Evolutionary conservation across 164 flowering plant species (phyloP).

Genomic region (Euptelea pleiosperma): DNA sequence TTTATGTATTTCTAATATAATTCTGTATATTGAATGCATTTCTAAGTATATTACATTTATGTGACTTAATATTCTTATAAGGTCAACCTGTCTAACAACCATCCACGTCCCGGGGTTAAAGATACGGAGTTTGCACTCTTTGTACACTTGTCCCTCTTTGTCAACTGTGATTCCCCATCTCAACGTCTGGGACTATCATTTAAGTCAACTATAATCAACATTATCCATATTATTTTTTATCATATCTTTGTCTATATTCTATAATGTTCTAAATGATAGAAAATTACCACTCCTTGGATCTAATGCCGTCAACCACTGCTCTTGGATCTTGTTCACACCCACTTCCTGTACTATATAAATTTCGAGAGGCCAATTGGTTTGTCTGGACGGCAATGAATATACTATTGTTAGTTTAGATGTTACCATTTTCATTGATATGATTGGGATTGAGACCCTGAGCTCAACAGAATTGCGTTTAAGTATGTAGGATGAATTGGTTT

Average conservation of each 20-base stretch:
- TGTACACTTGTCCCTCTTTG: not conserved
- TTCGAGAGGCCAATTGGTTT: not conserved
- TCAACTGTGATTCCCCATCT: not conserved
- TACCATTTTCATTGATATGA: not conserved
- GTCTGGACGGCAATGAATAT: not conserved
- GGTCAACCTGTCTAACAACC: too few relatives aligned
- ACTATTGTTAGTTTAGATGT: not conserved
- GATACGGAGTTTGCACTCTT: not conserved
- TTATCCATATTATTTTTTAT: slow-evolving; percentile 1
- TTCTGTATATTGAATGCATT: too few relatives aligned
- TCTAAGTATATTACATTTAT: too few relatives aligned
- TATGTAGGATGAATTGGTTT: not conserved
- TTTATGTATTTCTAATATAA: too few relatives aligned
- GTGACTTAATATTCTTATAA: too few relatives aligned
- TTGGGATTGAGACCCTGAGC: not conserved
- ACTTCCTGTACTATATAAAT: not conserved
- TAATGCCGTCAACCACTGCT: not conserved
- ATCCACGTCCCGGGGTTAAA: too few relatives aligned
- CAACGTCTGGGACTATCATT: not conserved
- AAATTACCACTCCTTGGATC: not conserved
- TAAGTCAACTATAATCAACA: not conserved
- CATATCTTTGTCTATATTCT: too few relatives aligned
- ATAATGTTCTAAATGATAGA: not conserved
- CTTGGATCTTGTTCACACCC: not conserved
- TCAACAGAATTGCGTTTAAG: not conserved